phyloP scores from a whole-genome alignment of 805 yeast species.

The Candida argentea region DNA sequence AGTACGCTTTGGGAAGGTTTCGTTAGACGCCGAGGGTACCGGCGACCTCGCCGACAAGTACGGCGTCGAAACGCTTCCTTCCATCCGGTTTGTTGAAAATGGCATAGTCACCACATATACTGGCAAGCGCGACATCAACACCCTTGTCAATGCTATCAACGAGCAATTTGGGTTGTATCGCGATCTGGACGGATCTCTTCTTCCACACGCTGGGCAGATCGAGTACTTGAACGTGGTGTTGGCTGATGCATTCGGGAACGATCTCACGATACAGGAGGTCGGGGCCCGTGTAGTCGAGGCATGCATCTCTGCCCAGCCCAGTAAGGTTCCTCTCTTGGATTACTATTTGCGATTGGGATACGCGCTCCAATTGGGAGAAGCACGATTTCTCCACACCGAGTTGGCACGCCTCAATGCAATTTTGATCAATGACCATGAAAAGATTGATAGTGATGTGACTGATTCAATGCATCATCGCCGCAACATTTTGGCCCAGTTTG shows the following conservation, averaged over 20 bases:
- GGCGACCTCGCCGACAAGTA: conserved; percentile 30
- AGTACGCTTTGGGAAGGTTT: conserved; percentile 16
- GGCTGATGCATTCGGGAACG: neutral
- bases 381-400: conserved; percentile 36
- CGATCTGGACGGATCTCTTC: conserved; percentile 22
- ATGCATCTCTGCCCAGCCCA: neutral
- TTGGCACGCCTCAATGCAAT: conserved; percentile 34
- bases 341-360: conserved; percentile 40
- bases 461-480: conserved; percentile 44
- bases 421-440: conserved; percentile 21
- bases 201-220: conserved; percentile 22
- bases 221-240: conserved; percentile 10
- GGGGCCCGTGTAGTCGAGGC: neutral
- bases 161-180: conserved; percentile 18
- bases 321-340: no score
- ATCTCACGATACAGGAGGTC: conserved; percentile 1
- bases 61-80: conserved; percentile 40
- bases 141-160: conserved; percentile 19
- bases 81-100: conserved; percentile 40
- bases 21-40: conserved; percentile 38
- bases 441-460: conserved; percentile 28
- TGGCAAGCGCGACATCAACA: conserved; percentile 13
- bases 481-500: conserved; percentile 32
- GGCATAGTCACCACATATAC: conserved; percentile 10
- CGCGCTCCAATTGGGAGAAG: conserved; percentile 35